Percentiles rank a stretch among this genome's conserved stretches.
These are phyloP conservation scores for Sporothrix inflata DNA, from an alignment of 2,329 filamentous ascomycete genomes.

Conservation along the genomic window DNA sequence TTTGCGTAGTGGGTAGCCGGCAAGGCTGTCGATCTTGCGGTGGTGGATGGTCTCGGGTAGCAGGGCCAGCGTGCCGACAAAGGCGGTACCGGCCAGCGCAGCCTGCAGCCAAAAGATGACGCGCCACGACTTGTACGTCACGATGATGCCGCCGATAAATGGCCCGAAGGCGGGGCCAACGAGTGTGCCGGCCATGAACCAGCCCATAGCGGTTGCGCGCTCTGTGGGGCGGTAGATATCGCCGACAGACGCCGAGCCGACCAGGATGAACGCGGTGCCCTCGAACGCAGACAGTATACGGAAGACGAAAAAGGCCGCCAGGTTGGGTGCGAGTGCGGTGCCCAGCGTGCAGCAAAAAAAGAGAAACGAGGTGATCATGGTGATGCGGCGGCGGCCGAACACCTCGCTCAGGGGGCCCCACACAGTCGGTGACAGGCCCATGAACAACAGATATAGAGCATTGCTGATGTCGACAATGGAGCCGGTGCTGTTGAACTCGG, in stretches of 20 bases:
- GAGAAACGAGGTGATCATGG: slow-evolving; percentile 57
- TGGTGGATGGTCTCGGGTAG: slow-evolving; percentile 70
- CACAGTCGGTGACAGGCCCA: slow-evolving; percentile 67
- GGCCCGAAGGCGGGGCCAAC: slow-evolving; percentile 67
- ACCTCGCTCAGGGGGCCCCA: slow-evolving; percentile 68
- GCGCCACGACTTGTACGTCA: slow-evolving; percentile 68
- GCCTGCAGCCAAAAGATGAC: slow-evolving; percentile 73
- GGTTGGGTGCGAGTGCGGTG: slow-evolving; percentile 67
- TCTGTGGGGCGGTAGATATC: slow-evolving; percentile 63
- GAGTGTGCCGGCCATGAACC: slow-evolving; percentile 68
- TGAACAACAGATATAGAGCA: slow-evolving; percentile 71
- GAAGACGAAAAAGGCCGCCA: slow-evolving; percentile 69
- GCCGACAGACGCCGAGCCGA: slow-evolving; percentile 65
- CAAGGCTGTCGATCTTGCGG: slow-evolving; percentile 58
- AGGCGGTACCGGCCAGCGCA: slow-evolving; percentile 60
- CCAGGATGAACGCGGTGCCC: slow-evolving; percentile 69
- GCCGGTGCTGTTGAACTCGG: slow-evolving; percentile 60
- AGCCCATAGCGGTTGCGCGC: slow-evolving; percentile 67
- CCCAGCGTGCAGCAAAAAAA: slow-evolving; percentile 68
- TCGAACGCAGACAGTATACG: slow-evolving; percentile 71
- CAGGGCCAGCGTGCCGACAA: slow-evolving; percentile 60
- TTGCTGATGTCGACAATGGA: slow-evolving; percentile 69
- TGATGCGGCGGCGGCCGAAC: slow-evolving; percentile 59
- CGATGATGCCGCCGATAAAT: slow-evolving; percentile 70
- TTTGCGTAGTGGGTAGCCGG: slow-evolving; percentile 48